Evolutionary conservation across 2,329 filamentous ascomycete genomes (phyloP).

Genomic region (Epichloe gansuensis): DNA sequence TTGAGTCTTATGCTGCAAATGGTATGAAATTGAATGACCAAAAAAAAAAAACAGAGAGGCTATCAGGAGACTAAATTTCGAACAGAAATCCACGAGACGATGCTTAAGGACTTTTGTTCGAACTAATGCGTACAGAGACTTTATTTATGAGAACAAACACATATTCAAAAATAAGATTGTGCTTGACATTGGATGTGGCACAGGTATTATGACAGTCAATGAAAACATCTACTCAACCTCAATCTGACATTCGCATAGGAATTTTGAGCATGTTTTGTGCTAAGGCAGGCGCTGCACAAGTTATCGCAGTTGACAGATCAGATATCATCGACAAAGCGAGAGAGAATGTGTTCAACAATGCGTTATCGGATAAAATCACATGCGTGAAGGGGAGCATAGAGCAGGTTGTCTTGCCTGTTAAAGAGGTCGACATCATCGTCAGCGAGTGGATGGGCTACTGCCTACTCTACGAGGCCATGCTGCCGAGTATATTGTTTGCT

Average conservation of each 20-base stretch:
- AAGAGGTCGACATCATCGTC: conserved; percentile 83
- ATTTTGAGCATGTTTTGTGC: conserved; percentile 94
- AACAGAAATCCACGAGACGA: conserved; percentile 80
- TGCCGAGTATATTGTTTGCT: conserved; percentile 81
- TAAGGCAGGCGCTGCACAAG: conserved; percentile 71
- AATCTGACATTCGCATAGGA: conserved; percentile 29
- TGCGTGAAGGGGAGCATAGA: conserved; percentile 79
- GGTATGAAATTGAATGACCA: conserved; percentile 30
- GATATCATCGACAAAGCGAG: conserved; percentile 78
- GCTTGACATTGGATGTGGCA: conserved; percentile 81
- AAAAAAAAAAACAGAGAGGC: neutral
- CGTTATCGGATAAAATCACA: conserved; percentile 59
- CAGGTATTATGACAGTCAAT: conserved; percentile 27
- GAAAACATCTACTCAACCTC: neutral
- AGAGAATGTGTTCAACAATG: conserved; percentile 74
- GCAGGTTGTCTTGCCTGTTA: conserved; percentile 65
- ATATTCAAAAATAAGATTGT: conserved; percentile 78
- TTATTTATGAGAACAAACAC: conserved; percentile 84
- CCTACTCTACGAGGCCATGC: conserved; percentile 88
- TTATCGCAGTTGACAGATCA: conserved; percentile 86
- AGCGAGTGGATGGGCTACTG: conserved; percentile 98
- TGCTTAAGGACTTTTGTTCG: conserved; percentile 83
- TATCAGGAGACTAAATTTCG: neutral
- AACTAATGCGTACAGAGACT: conserved; percentile 86
- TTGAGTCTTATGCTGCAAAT: conserved; percentile 48